Conservation (phyloP, 805 yeast genomes). For the Suhomyces xylopsoci region DNA sequence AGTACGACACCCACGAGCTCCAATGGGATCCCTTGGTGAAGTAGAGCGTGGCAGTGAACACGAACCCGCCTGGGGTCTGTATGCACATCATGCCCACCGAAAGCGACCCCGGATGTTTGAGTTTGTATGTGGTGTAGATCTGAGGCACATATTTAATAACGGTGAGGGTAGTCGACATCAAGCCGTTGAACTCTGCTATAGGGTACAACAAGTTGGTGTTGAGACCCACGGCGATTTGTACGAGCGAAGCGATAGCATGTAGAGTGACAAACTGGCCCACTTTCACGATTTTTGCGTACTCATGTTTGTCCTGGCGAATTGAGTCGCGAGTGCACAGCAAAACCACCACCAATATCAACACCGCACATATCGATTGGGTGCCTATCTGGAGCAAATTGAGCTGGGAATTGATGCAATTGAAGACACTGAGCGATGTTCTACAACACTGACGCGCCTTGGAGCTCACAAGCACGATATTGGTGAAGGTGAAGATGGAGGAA, state of each 20-base stretch:
- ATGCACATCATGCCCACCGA: slow-evolving; percentile 78
- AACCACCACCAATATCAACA: slow-evolving; percentile 54
- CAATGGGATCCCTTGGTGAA: slow-evolving; percentile 74
- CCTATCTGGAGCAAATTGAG: slow-evolving; percentile 66
- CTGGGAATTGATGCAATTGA: slow-evolving; percentile 66
- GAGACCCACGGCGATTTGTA: slow-evolving; percentile 35
- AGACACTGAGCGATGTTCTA: slow-evolving; percentile 35
- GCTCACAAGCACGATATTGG: slow-evolving; percentile 64
- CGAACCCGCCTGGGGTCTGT: slow-evolving; percentile 86
- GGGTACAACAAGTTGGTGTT: slow-evolving; percentile 21
- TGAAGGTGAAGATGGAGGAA: slow-evolving; percentile 63
- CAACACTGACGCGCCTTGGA: slow-evolving; percentile 65
- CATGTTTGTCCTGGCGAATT: slow-evolving; percentile 43
- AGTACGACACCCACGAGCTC: slow-evolving; percentile 83
- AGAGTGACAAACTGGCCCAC: slow-evolving; percentile 40
- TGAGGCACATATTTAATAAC: slow-evolving; percentile 79
- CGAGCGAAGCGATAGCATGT: slow-evolving; percentile 33
- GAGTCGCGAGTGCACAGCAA: slow-evolving; percentile 46
- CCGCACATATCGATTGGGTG: slow-evolving; percentile 57
- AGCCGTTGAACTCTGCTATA: slow-evolving; percentile 61
- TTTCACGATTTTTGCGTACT: slow-evolving; percentile 38
- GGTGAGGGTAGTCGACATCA: slow-evolving; percentile 61
- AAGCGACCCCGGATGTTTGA: slow-evolving; percentile 77
- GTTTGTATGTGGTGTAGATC: slow-evolving; percentile 59
- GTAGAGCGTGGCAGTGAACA: slow-evolving; percentile 73